Percentiles rank a stretch among this genome's conserved stretches.
Evolutionary conservation across 306 rosid species (phyloP).

Genomic region (Trifolium subterraneum): DNA sequence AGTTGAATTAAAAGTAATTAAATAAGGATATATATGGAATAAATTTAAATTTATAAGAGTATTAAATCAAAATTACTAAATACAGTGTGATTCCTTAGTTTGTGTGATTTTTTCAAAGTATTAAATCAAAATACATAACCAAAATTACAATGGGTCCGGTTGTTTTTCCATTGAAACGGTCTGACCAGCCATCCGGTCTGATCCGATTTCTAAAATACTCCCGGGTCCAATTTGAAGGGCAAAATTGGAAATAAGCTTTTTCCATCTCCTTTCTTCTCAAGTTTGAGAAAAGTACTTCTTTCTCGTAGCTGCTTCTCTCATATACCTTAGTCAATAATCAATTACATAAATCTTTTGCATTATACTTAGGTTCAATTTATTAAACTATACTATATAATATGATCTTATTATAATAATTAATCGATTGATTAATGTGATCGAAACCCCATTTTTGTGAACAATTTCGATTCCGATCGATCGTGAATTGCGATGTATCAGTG

Average conservation of each 20-base stretch:
- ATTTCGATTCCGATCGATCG: conserved; percentile 35
- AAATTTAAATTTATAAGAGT: no score
- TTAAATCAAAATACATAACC: no score
- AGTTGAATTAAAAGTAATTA: no score
- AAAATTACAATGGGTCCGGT: no score
- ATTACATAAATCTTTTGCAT: not conserved
- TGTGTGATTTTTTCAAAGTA: no score
- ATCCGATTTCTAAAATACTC: no score
- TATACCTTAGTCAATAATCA: not conserved
- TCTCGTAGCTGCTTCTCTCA: not conserved
- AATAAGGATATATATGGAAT: no score
- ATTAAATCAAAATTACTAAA: no score
- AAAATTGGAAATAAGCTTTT: not conserved
- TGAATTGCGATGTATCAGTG: conserved; percentile 76
- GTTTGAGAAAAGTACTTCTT: not conserved
- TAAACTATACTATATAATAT: not conserved
- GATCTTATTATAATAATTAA: no score
- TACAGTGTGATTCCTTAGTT: no score
- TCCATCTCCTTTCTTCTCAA: not conserved
- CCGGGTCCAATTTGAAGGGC: not conserved
- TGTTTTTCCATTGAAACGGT: no score
- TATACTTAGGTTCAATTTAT: not conserved
- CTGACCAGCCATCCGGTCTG: no score
- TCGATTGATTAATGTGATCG: not conserved
- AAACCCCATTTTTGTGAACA: not conserved